Base-by-base conservation (phyloP, 257 asterid species). In the Jacaranda copaia region DNA sequence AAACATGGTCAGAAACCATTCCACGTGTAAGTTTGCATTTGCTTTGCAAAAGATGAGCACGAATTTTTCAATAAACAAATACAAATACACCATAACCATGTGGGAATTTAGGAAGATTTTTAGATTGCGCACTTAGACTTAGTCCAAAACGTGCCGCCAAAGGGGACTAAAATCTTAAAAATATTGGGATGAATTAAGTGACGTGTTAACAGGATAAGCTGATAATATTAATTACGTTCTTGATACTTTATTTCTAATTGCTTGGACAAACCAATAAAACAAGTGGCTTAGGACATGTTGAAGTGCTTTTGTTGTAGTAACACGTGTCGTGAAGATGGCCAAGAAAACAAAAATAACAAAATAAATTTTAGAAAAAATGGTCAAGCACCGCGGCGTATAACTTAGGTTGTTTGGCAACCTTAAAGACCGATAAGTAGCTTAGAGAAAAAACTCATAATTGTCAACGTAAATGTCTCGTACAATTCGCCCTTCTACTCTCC, bases 261-360 rank as follows among this genome's bases (percentile, higher is more conserved):
- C 75, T 43, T 74, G 42, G 72, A 38, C 56, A 38, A 69, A 6
- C 12, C 18, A 16, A 57, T 70, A 39, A 60, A 65, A 42, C 15
- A 42, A 42, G n/a, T 12, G 13, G 42, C 3, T 5, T 35, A 1
- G 18, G 15, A 36, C 53, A 40, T 43, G 55, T 8, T n/a, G n/a
- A 0, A 11, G 12, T 52, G 58, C 36, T 42, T 18, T 53, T 39
- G 39, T 65, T 70, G 68, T 16, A 18, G 60, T 25, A 32, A 62
- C 82, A 78, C 77, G 82, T 78, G 82, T 62, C 68, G 18, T 25
- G 15, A 3, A 65, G 4, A 0, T 32, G 61, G 13, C 70, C 61
- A 67, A 56, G 1, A 48, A 65, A 75, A 48, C 18, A 4, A 8
- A 68, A 19, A 3, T 32, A 55, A 18, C 0, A 43, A 8, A 14